Conservation (phyloP, 2,329 filamentous ascomycete genomes). For the Trichoderma sp. region DNA sequence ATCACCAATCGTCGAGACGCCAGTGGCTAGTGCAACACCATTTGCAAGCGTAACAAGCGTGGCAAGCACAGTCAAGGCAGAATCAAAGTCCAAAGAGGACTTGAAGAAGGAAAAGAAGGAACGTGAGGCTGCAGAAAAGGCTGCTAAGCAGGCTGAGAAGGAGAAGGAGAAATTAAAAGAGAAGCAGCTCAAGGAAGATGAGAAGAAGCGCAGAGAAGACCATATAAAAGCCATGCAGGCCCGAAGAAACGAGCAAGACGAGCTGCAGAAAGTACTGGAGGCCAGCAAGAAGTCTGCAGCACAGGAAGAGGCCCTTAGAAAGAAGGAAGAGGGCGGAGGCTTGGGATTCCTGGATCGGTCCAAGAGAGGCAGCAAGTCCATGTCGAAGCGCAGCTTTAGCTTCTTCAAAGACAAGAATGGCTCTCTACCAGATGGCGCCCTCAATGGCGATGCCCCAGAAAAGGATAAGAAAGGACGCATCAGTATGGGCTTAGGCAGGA, state of each 20-base stretch:
- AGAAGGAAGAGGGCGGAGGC: constrained; percentile 37
- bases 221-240: constrained; percentile 52
- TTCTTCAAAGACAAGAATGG: constrained; percentile 54
- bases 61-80: constrained; percentile 28
- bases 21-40: not conserved
- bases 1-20: not conserved
- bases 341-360: constrained; percentile 60
- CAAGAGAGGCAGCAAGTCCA: constrained; percentile 70
- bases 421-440: constrained; percentile 27
- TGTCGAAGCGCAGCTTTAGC: constrained; percentile 71
- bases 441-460: constrained; percentile 33
- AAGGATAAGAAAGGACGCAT: constrained; percentile 64
- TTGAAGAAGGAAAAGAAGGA: constrained; percentile 69
- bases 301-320: constrained; percentile 46
- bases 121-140: constrained; percentile 53
- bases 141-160: constrained; percentile 38
- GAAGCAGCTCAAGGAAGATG: constrained; percentile 41
- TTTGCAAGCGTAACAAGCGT: constrained; percentile 17
- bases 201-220: constrained; percentile 46
- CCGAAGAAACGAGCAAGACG: constrained; percentile 56
- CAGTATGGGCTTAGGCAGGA: constrained; percentile 63
- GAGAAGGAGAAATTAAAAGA: constrained; percentile 47
- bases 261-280: constrained; percentile 61
- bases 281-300: constrained; percentile 62
- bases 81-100: constrained; percentile 53